These are phyloP conservation scores for Fusarium devonianum DNA, from an alignment of 2,329 filamentous ascomycete genomes.

Conservation along the genomic window DNA sequence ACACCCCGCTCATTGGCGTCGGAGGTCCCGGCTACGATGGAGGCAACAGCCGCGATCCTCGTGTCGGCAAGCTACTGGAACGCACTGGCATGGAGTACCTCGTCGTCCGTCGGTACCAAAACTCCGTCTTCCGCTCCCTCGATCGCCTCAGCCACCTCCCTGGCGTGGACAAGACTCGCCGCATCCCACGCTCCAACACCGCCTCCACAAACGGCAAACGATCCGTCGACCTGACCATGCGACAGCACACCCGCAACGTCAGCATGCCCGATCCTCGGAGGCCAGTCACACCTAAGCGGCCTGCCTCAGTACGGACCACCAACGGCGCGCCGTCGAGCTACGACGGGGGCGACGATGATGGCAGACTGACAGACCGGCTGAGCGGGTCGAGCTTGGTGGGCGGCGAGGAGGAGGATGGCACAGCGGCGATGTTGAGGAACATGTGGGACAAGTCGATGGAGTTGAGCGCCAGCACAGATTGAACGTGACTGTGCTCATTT, in stretches of 20 bases:
- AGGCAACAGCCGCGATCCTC: conserved; percentile 61
- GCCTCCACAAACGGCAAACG: conserved; percentile 50
- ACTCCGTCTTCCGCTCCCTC: conserved; percentile 71
- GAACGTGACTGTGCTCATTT: conserved; percentile 5
- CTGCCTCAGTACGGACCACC: conserved; percentile 48
- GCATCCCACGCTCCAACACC: conserved; percentile 54
- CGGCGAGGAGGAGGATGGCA: conserved; percentile 59
- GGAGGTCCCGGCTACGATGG: conserved; percentile 64
- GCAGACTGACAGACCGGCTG: conserved; percentile 50
- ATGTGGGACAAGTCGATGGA: conserved; percentile 69
- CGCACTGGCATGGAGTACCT: conserved; percentile 75
- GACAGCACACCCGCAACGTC: conserved; percentile 51
- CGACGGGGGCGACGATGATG: conserved; percentile 56
- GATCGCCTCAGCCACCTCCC: conserved; percentile 55
- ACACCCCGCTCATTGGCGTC: conserved; percentile 59
- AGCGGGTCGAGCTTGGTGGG: conserved; percentile 60
- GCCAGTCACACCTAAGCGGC: conserved; percentile 43
- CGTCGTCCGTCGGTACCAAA: conserved; percentile 76
- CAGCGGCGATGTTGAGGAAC: conserved; percentile 60
- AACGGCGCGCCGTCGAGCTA: conserved; percentile 54
- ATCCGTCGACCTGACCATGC: conserved; percentile 41
- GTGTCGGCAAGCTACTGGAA: conserved; percentile 70
- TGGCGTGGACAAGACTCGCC: conserved; percentile 57
- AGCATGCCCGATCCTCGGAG: conserved; percentile 49
- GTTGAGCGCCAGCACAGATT: conserved; percentile 58